phyloP scores from a whole-genome alignment of 208 protist species.

The Acanthamoeba culbertsoni region DNA sequence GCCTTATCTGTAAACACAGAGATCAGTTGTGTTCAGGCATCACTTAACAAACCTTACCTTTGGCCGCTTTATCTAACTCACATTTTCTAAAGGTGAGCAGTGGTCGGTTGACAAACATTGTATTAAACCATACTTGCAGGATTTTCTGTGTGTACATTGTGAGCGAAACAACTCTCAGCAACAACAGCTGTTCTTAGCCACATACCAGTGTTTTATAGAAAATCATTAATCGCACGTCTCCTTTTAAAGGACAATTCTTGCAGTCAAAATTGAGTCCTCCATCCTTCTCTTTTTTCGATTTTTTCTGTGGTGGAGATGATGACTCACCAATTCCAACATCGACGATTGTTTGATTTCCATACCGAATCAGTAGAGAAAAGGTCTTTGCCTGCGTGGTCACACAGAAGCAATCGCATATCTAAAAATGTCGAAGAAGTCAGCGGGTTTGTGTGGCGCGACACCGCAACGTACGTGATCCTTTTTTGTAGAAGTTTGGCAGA shows the following conservation, averaged over 20 bases:
- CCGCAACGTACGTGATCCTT: background rate
- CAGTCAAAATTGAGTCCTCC: conserved; percentile 40
- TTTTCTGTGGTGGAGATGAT: background rate
- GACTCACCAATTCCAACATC: too few species aligned
- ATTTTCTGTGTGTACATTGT: background rate
- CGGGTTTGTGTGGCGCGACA: background rate
- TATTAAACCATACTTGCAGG: conserved; percentile 51
- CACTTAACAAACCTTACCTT: background rate
- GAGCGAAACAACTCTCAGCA: background rate
- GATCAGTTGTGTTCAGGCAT: background rate
- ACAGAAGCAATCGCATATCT: background rate
- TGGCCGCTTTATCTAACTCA: conserved; percentile 41
- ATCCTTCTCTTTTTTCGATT: background rate
- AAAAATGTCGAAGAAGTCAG: background rate
- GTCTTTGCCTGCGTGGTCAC: background rate
- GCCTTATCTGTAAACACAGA: background rate
- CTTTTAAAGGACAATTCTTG: background rate
- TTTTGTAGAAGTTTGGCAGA: background rate
- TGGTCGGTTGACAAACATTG: conserved; percentile 20
- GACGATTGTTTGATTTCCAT: too few species aligned
- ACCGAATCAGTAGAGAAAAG: conserved; percentile 9
- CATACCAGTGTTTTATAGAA: background rate
- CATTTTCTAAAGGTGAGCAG: background rate
- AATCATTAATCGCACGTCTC: conserved; percentile 26
- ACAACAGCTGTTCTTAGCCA: background rate